Evolutionary conservation across 768 basidiomycete species (phyloP).

Genomic region (Mycena rebaudengoi): DNA sequence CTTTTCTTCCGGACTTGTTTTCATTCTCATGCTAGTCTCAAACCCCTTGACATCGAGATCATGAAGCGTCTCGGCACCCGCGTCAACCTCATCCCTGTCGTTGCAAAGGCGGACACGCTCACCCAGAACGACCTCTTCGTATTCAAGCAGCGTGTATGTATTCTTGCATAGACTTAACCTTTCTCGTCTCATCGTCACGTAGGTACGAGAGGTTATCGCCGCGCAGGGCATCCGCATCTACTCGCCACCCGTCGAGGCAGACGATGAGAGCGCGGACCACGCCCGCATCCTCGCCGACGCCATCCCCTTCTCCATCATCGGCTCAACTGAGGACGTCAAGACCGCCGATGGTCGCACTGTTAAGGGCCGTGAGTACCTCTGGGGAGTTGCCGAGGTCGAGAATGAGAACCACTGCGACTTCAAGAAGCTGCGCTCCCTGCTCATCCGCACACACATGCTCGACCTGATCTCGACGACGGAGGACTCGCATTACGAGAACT

Average conservation of each 20-base stretch:
- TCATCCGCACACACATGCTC: conserved; percentile 98
- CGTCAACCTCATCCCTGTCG: conserved; percentile 96
- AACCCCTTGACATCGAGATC: conserved; percentile 98
- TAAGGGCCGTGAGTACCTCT: conserved; percentile 97
- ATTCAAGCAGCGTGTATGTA: conserved; percentile 91
- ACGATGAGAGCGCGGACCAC: conserved; percentile 88
- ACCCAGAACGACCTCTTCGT: conserved; percentile 90
- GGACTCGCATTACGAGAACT: conserved; percentile 97
- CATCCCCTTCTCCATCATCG: conserved; percentile 99
- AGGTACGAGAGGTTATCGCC: conserved; percentile 89
- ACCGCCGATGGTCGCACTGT: conserved; percentile 91
- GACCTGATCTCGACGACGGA: conserved; percentile 97
- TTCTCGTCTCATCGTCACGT: conserved; percentile 15
- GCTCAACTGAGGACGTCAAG: conserved; percentile 93
- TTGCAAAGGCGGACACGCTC: conserved; percentile 97
- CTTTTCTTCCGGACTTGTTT: conserved; percentile 3
- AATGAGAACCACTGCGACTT: conserved; percentile 99
- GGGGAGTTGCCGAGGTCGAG: conserved; percentile 99
- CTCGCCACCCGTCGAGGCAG: conserved; percentile 89
- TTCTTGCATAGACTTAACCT: conserved; percentile 10
- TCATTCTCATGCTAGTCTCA: conserved; percentile 62
- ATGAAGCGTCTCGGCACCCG: conserved; percentile 99
- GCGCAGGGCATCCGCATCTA: conserved; percentile 97
- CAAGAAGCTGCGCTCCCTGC: conserved; percentile 93
- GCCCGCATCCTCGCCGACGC: conserved; percentile 88